Percentiles rank a stretch among this genome's conserved stretches.
Evolutionary conservation across 177 flowering plant genomes (phyloP).

Genomic region (Telopea speciosissima): DNA sequence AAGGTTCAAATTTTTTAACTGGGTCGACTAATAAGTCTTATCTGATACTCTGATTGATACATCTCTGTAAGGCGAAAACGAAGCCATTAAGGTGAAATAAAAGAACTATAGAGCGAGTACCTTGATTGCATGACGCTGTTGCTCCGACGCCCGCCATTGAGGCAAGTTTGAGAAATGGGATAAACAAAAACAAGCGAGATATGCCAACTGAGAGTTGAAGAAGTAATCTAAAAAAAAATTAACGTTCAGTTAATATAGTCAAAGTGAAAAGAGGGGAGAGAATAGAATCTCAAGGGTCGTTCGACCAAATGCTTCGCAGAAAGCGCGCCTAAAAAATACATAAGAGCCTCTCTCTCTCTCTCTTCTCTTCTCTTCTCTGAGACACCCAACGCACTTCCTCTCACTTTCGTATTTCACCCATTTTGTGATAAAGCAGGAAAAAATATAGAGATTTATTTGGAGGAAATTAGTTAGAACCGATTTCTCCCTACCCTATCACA

Average conservation of each 20-base stretch:
- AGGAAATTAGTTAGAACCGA: no score
- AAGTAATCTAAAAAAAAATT: no score
- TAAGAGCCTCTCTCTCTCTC: neutral
- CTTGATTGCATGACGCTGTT: slow-evolving; percentile 23
- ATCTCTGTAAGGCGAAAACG: no score
- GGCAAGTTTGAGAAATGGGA: neutral
- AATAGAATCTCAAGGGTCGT: slow-evolving; percentile 4
- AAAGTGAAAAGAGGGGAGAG: neutral
- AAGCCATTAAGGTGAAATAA: neutral
- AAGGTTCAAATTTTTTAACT: neutral
- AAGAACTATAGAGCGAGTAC: slow-evolving; percentile 8
- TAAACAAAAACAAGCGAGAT: neutral
- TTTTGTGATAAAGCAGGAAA: no score
- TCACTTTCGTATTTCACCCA: no score
- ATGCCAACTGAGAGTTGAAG: neutral
- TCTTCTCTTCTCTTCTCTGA: no score
- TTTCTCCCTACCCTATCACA: no score
- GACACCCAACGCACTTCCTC: no score
- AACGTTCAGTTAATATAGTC: no score
- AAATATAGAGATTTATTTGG: no score
- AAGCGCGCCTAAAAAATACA: slow-evolving; percentile 17
- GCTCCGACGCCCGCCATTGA: slow-evolving; percentile 21
- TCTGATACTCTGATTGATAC: no score
- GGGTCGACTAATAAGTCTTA: neutral
- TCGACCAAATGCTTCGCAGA: slow-evolving; percentile 10